phyloP scores from a whole-genome alignment of 257 asterid genomes.

The Solanum paucissectum region DNA sequence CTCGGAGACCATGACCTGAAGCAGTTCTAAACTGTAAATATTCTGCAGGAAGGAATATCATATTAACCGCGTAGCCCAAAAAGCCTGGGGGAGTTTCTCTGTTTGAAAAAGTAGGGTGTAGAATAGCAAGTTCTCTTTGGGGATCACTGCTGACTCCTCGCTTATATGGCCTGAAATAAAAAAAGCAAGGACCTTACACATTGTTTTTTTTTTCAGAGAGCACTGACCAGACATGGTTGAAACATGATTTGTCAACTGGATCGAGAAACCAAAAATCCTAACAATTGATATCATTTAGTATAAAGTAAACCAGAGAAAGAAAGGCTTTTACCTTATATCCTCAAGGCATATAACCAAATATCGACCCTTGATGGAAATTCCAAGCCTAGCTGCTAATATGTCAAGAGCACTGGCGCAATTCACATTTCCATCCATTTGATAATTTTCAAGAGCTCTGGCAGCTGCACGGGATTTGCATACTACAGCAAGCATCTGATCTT shows the following conservation, averaged over 20 bases:
- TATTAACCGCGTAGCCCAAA: constrained; percentile 44
- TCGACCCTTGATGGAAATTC: constrained; percentile 16
- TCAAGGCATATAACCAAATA: constrained; percentile 38
- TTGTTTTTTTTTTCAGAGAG: background rate
- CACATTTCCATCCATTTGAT: constrained; percentile 3
- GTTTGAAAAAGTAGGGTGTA: constrained; percentile 26
- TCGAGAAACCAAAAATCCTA: background rate
- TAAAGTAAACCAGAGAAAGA: background rate
- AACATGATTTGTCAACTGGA: background rate
- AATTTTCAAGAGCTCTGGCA: constrained; percentile 22
- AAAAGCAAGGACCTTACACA: background rate
- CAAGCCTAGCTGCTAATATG: constrained; percentile 18
- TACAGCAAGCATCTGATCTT: constrained; percentile 53
- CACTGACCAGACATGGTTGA: background rate
- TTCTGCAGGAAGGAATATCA: constrained; percentile 22
- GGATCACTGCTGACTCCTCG: constrained; percentile 10
- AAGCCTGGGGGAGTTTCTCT: constrained; percentile 42
- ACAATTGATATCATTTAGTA: background rate
- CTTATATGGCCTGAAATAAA: constrained; percentile 21
- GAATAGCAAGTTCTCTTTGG: constrained; percentile 22
- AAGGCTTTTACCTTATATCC: constrained; percentile 33
- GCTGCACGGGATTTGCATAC: constrained; percentile 40
- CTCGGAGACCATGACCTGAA: constrained; percentile 37
- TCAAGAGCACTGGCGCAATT: constrained; percentile 4
- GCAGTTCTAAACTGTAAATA: constrained; percentile 17